Evolutionary conservation across 2,329 filamentous ascomycete species (phyloP).

Genomic region (Cladosporium sp.): DNA sequence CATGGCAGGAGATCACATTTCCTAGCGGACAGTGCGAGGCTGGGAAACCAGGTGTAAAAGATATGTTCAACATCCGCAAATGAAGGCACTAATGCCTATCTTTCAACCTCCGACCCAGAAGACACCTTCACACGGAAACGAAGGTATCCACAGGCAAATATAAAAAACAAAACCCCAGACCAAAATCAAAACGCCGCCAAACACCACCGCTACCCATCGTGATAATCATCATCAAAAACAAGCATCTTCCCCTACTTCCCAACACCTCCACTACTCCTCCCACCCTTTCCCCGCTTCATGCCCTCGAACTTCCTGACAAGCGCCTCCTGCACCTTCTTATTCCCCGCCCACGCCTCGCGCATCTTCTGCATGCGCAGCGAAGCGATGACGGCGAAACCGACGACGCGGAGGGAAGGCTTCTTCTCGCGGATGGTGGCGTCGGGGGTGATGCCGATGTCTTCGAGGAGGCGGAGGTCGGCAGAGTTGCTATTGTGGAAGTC

Average conservation of each 20-base stretch:
- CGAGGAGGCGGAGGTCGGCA: conserved; percentile 79
- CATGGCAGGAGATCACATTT: no score
- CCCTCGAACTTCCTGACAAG: conserved; percentile 44
- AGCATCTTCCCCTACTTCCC: not conserved
- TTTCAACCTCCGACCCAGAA: not conserved
- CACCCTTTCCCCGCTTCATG: conserved; percentile 32
- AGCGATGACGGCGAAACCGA: conserved; percentile 48
- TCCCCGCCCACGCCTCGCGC: conserved; percentile 47
- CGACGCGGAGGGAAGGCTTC: conserved; percentile 45
- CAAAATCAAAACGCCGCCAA: not conserved
- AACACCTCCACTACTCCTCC: not conserved
- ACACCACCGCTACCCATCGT: conserved; percentile 10
- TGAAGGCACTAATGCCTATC: not conserved
- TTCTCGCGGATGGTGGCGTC: conserved; percentile 43
- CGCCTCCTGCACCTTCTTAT: conserved; percentile 45
- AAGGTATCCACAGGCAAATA: not conserved
- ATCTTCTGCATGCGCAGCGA: conserved; percentile 48
- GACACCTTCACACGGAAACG: not conserved
- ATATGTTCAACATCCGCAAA: not conserved
- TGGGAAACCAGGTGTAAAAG: not conserved
- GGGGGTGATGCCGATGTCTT: conserved; percentile 69
- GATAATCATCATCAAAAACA: not conserved
- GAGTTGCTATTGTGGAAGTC: conserved; percentile 65
- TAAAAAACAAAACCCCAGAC: not conserved
- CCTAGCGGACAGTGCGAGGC: no score